A percentile compares a stretch with the other conserved stretches of the same genome.
Conservation (phyloP, 2,329 filamentous ascomycete genomes). For the Fusarium devonianum region DNA sequence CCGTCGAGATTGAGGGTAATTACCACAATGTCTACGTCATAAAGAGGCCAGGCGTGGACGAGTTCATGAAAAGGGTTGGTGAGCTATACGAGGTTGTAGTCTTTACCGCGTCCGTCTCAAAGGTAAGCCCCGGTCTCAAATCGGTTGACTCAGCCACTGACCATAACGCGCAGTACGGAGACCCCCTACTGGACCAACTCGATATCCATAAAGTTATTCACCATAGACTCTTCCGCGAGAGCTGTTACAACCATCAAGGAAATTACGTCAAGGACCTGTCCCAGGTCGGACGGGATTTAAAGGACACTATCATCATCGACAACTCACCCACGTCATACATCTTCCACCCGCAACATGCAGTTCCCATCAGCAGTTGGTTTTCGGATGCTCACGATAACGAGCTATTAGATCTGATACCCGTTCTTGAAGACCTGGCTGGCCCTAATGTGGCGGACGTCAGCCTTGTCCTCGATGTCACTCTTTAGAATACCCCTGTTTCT, state of each 20-base stretch:
- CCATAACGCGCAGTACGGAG: conserved; percentile 78
- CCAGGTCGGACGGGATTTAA: conserved; percentile 92
- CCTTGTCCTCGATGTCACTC: conserved; percentile 91
- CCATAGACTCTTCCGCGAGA: conserved; percentile 95
- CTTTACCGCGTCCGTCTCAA: conserved; percentile 97
- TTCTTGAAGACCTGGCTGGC: conserved; percentile 94
- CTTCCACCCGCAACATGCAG: conserved; percentile 98
- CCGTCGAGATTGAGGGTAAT: conserved; percentile 97
- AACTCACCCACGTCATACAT: conserved; percentile 99
- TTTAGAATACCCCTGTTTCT: conserved; percentile 56
- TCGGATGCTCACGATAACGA: conserved; percentile 99
- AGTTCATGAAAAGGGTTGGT: conserved; percentile 98
- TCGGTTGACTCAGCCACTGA: conserved; percentile 31
- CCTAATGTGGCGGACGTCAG: conserved; percentile 93
- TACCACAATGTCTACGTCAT: conserved; percentile 99
- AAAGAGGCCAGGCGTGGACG: conserved; percentile 96
- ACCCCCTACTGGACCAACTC: conserved; percentile 92
- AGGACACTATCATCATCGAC: conserved; percentile 99
- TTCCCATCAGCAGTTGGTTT: conserved; percentile 99
- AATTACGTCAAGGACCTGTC: conserved; percentile 99
- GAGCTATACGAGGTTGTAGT: conserved; percentile 98
- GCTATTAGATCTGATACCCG: conserved; percentile 93
- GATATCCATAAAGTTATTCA: conserved; percentile 98
- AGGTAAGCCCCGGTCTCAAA: conserved; percentile 63
- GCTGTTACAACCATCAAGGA: conserved; percentile 98